Evolutionary conservation across 73 alveolate genomes (phyloP), one percentile per base, ranked within the genome.

Genomic region (Breviolum minutum): DNA sequence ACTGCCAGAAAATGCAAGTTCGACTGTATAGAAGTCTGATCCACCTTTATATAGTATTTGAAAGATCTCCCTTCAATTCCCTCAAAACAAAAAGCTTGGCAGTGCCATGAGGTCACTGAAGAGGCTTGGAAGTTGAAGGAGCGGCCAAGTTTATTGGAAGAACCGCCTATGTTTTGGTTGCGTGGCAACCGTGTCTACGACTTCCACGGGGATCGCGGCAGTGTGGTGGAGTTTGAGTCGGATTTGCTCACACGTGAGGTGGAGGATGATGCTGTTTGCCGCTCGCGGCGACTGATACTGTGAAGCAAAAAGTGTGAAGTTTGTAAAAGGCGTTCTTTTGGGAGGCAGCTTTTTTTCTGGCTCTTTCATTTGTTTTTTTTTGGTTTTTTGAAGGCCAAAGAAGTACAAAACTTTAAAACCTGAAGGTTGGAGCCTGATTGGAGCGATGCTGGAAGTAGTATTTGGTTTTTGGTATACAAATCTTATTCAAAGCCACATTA

Each of bases 161-260:
- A 92, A 62, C 98, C 91, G 48, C 98, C 89, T 40, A 64, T 91
- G 60, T 79, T 91, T 54, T 91, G 97, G 97, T 48, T 91, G 63
- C 84, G 98, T n/a, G 98, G 98, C 87, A 68, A 84, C 30, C 98
- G 98, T 19, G 98, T 92, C 69, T 92, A 76, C 62, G 98, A 73
- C 87, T 92, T 92, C 81, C 98, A 92, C 90, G 98, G 98, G 22
- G 98, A 92, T 90, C 98, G 98, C 20, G 98, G 98, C 91, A 92
- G 91, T 8, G 98, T 92, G 80, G 89, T 90, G 26, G 98, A 92
- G 74, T 92, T 92, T 19, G 98, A 92, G 66, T 6, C 63, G n/a
- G 98, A 92, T 29, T 66, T 92, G 64, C 90, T 92, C 73, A 64
- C 62, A n/a, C 89, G 98, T 62, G 79, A 92, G 69, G 98, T 92